These are phyloP conservation scores for Mucor velutinosus DNA, from an alignment of 371 early-diverging fungal species.

Conservation along the genomic window DNA sequence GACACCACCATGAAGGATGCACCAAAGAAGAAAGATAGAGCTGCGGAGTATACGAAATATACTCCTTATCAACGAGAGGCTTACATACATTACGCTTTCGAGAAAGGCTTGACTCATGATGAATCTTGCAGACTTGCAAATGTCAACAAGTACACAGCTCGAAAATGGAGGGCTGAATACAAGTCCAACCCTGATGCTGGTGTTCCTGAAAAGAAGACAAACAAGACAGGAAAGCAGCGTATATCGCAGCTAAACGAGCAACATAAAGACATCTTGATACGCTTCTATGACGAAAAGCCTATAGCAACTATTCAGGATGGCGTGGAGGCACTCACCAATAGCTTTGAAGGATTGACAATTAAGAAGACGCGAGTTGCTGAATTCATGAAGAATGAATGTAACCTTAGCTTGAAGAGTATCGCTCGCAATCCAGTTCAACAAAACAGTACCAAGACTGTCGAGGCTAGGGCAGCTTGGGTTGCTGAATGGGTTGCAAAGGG, in stretches of 20 bases:
- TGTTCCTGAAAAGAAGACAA: background rate
- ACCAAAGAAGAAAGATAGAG: too few relatives aligned
- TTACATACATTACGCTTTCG: too few relatives aligned
- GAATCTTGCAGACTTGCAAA: conserved; percentile 2
- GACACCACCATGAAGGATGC: too few relatives aligned
- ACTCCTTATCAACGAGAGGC: too few relatives aligned
- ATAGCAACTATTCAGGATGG: conserved; percentile 1
- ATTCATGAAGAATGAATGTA: background rate
- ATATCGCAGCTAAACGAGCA: background rate
- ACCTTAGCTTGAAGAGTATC: background rate
- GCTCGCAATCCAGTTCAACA: background rate
- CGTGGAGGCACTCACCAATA: background rate
- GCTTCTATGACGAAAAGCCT: conserved; percentile 4
- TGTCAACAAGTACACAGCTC: conserved; percentile 2
- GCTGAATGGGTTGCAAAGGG: background rate
- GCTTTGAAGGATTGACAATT: background rate
- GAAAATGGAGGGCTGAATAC: conserved; percentile 5
- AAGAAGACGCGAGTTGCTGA: background rate
- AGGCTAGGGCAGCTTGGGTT: background rate
- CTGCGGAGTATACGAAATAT: too few relatives aligned
- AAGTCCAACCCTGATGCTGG: conserved; percentile 2
- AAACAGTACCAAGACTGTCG: background rate
- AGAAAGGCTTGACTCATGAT: too few relatives aligned
- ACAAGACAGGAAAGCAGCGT: conserved; percentile 1
- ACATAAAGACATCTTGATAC: background rate